Conservation (phyloP, 345 rosid species). For the Ceriops zippeliana region DNA sequence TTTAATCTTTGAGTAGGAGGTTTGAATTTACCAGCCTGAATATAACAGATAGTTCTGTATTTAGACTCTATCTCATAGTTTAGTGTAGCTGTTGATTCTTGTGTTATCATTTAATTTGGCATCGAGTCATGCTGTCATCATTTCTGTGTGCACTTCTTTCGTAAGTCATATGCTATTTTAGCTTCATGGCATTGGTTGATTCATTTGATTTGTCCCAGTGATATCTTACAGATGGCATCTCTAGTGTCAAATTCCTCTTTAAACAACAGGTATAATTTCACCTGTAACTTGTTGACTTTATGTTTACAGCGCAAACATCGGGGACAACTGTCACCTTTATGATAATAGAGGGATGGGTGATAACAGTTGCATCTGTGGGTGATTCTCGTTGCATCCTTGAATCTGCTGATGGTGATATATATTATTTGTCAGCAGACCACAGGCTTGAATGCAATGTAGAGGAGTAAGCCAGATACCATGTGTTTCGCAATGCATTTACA, state of each 20-base stretch:
- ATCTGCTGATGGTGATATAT: slow-evolving; percentile 88
- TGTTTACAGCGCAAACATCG: slow-evolving; percentile 68
- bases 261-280: not conserved
- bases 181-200: not conserved
- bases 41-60: not conserved
- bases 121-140: no score
- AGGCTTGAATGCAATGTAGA: slow-evolving; percentile 91
- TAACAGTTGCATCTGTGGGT: slow-evolving; percentile 98
- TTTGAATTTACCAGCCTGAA: not conserved
- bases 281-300: not conserved
- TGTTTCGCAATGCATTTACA: slow-evolving; percentile 1
- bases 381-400: slow-evolving; percentile 98
- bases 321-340: slow-evolving; percentile 95
- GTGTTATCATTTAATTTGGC: not conserved
- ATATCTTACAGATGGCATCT: not conserved
- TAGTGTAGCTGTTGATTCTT: not conserved
- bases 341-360: slow-evolving; percentile 84
- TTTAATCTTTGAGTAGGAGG: not conserved
- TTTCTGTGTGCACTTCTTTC: not conserved
- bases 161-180: not conserved
- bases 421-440: slow-evolving; percentile 91
- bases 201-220: not conserved
- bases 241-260: not conserved
- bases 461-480: slow-evolving; percentile 57
- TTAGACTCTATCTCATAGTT: not conserved